These are phyloP conservation scores for Filosporella fistucella DNA, from an alignment of 495 filamentous ascomycete species.

Conservation along the genomic window DNA sequence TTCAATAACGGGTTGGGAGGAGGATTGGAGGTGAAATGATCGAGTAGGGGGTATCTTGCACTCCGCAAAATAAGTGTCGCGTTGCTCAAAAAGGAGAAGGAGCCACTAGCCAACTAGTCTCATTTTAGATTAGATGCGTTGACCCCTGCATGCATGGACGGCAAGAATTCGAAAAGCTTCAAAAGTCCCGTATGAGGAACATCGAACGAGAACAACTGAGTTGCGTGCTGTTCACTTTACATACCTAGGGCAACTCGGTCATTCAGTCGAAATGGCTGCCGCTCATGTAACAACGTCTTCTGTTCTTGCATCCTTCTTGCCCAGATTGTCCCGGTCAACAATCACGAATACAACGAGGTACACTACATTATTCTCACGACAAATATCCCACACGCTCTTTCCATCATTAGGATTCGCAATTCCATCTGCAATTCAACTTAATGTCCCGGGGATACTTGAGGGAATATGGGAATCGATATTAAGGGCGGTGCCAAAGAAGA, in stretches of 20 bases:
- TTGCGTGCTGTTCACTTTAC: no score
- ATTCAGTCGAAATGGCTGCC: slow-evolving; percentile 37
- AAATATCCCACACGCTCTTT: slow-evolving; percentile 37
- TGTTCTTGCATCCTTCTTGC: slow-evolving; percentile 34
- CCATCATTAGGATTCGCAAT: slow-evolving; percentile 46
- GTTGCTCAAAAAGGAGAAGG: slow-evolving; percentile 20
- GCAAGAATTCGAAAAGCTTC: slow-evolving; percentile 16
- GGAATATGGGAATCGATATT: slow-evolving; percentile 91
- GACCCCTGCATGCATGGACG: background rate
- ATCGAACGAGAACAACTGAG: background rate
- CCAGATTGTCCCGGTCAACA: slow-evolving; percentile 30
- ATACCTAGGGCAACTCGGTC: no score
- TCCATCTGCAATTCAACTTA: slow-evolving; percentile 50
- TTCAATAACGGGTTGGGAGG: background rate
- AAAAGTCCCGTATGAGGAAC: slow-evolving; percentile 11
- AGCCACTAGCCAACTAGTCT: slow-evolving; percentile 8
- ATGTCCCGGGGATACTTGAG: slow-evolving; percentile 51
- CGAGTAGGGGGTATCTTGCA: slow-evolving; percentile 18
- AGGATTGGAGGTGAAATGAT: slow-evolving; percentile 10
- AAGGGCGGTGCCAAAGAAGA: slow-evolving; percentile 95
- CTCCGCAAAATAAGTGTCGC: slow-evolving; percentile 25
- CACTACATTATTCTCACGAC: slow-evolving; percentile 31
- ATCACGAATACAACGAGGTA: slow-evolving; percentile 36
- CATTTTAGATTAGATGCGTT: slow-evolving; percentile 5
- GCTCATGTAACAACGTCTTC: slow-evolving; percentile 27